phyloP scores from a whole-genome alignment of 305 asterid species.

The Fraxinus sp. region DNA sequence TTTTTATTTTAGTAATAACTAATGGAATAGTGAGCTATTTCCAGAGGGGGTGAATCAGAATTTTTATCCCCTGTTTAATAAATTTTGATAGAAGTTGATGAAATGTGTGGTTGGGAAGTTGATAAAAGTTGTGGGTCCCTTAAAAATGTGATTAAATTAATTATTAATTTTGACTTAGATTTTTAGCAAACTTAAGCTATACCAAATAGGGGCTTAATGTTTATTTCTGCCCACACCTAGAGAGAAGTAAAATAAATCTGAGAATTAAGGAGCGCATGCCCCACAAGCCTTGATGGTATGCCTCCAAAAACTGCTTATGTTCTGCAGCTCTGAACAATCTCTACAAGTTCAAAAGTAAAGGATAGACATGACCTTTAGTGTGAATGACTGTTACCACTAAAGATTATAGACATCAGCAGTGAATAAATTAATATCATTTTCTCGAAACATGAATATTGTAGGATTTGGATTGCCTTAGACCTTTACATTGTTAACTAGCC shows the following conservation, averaged over 20 bases:
- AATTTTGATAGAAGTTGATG: no score
- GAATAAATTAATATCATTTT: background rate
- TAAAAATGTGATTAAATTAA: no score
- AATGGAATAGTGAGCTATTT: background rate
- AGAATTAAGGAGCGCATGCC: background rate
- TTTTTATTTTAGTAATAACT: no score
- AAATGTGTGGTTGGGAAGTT: no score
- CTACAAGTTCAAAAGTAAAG: background rate
- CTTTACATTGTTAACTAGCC: background rate
- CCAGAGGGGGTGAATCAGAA: background rate
- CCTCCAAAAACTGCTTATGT: no score
- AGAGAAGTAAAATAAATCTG: background rate
- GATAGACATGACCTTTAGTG: background rate
- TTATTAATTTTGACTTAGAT: no score
- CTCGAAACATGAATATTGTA: background rate
- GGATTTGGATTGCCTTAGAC: background rate
- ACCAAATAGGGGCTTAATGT: background rate
- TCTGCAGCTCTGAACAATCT: background rate
- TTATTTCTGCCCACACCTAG: background rate
- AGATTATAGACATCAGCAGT: background rate
- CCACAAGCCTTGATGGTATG: no score
- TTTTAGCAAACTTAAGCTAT: background rate
- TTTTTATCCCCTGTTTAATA: background rate
- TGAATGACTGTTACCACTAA: background rate
- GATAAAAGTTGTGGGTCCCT: background rate